Percentiles rank a stretch among this genome's conserved stretches.
phyloP scores from a whole-genome alignment of 192 early-diverging fungal species.

The Gamsiella multidivaricata region DNA sequence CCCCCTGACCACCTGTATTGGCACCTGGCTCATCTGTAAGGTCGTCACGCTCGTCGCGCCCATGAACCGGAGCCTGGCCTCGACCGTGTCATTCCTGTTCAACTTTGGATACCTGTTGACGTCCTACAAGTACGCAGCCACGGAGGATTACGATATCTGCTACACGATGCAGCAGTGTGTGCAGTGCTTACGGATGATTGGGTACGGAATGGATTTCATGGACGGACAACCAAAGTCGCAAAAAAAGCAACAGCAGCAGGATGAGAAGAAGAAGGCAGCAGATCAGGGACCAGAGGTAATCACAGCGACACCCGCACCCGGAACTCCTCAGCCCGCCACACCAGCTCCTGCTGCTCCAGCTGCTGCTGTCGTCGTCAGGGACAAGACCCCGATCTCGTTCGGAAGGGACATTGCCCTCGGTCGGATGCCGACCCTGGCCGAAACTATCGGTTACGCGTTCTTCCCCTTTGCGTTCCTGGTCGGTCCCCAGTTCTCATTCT shows the following conservation, averaged over 20 bases:
- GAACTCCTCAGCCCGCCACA: background rate
- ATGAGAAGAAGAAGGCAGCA: background rate
- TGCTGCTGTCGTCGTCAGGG: conserved; percentile 16
- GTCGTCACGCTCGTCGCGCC: conserved; percentile 23
- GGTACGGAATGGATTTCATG: conserved; percentile 68
- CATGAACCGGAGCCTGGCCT: conserved; percentile 53
- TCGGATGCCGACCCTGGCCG: conserved; percentile 55
- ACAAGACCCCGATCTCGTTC: conserved; percentile 60
- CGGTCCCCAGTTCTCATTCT: conserved; percentile 73
- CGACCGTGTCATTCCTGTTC: conserved; percentile 56
- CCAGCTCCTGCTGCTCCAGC: background rate
- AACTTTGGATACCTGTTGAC: conserved; percentile 62
- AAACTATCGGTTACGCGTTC: conserved; percentile 65
- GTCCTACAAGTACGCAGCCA: conserved; percentile 58
- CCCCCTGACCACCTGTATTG: conserved; percentile 57
- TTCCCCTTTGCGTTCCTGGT: conserved; percentile 68
- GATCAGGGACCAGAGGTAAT: background rate
- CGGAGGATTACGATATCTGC: conserved; percentile 67
- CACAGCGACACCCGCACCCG: background rate
- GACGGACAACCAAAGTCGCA: conserved; percentile 59
- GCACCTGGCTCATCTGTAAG: conserved; percentile 57
- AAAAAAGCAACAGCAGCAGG: conserved; percentile 16
- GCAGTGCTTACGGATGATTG: conserved; percentile 70
- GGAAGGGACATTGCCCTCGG: conserved; percentile 57
- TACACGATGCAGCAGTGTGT: conserved; percentile 75